A percentile compares a stretch with the other conserved stretches of the same genome.
Evolutionary conservation across 306 rosid species (phyloP).

Genomic region (Quercus rubra): DNA sequence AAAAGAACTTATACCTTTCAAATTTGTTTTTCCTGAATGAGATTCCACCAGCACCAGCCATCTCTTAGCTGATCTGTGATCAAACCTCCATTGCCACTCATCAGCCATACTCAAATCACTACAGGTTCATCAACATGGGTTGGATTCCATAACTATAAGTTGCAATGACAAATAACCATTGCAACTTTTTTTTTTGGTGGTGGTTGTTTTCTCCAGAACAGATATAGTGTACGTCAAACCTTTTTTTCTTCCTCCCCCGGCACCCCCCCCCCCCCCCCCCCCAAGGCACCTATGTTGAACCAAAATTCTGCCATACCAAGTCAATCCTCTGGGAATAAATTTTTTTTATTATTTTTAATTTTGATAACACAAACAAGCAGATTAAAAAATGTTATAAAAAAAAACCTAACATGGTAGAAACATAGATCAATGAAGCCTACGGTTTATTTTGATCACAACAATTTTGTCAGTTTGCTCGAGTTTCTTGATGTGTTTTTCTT

Average conservation of each 20-base stretch:
- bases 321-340: neutral
- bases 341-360: too few species aligned
- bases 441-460: neutral
- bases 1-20: neutral
- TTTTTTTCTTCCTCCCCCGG: neutral
- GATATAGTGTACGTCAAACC: neutral
- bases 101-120: neutral
- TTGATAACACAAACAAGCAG: too few species aligned
- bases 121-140: neutral
- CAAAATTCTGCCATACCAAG: conserved; percentile 3
- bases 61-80: neutral
- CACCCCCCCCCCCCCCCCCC: too few species aligned
- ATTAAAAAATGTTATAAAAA: neutral
- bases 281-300: neutral
- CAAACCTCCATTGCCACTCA: neutral
- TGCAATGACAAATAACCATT: neutral
- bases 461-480: neutral
- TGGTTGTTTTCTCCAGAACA: neutral
- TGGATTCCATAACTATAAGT: neutral
- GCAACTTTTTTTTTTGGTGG: neutral
- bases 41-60: neutral
- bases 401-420: neutral
- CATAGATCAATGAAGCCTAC: neutral
- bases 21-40: neutral
- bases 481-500: neutral